Evolutionary conservation across 148 eudicot species (phyloP), one percentile per base, ranked within the genome.

Genomic region (Silene uniflora): DNA sequence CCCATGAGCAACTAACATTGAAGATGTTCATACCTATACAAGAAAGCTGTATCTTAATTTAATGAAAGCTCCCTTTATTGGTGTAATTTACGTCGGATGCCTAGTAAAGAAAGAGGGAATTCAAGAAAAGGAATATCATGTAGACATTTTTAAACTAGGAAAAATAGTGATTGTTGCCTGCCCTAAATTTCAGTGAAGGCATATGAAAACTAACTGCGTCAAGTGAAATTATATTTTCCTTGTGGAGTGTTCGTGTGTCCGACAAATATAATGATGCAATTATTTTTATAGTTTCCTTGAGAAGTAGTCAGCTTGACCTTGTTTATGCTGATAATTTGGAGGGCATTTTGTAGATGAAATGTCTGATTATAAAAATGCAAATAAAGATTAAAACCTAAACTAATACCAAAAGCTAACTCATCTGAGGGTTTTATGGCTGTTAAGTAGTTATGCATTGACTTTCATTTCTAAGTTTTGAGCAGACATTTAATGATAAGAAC

Each of bases 221-320:
- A 61, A 61, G 23, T 49, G 65, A 61, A 61, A 22, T 61, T 21
- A 21, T 61, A 49, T 21, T 61, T 61, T 25, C 13, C 27, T 61
- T 9, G 65, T 64, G 35, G 67, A 64, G 42, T 10, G 67, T 11
- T 13, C 18, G 7, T 25, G 13, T 64, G 39, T 13, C 67, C n/a
- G 25, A 64, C 42, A 27, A 22, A 61, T 61, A 49, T 49, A 9
- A 0, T 49, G 54, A 49, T 13, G 14, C 14, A 13, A 52, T 52
- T 16, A 12, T 52, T 52, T 52, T 52, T 52, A 22, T 17, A 62
- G 1, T 22, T 62, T 24, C 68, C n/a, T 27, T 32, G 39, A 12
- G 68, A 64, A 64, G 68, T 64, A 32, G 47, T 67, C 47, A 67
- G 71, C 16, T 68, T 44, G 55, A 68, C 72, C 72, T 42, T 68